A percentile compares a stretch with the other conserved stretches of the same genome.
Conservation (phyloP, 2,329 filamentous ascomycete species). For the Apiospora marii region DNA sequence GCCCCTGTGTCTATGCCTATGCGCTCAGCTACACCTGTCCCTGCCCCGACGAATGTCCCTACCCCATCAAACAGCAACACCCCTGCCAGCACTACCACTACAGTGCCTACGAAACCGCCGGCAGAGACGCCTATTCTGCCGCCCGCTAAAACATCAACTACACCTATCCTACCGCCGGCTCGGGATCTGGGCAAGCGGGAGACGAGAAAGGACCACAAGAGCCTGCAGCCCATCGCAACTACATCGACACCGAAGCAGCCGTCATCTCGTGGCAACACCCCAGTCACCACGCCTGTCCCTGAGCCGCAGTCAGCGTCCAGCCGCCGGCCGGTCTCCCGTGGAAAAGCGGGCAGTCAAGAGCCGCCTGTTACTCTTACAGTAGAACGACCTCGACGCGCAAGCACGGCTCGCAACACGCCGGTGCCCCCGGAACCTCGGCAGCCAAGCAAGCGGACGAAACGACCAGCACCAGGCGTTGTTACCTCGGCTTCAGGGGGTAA, state of each 20-base stretch:
- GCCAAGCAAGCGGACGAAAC: conserved; percentile 67
- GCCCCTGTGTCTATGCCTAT: conserved; percentile 32
- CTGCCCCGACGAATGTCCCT: conserved; percentile 44
- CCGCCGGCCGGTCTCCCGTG: conserved; percentile 60
- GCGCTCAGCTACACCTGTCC: conserved; percentile 48
- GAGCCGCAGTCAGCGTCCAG: conserved; percentile 44
- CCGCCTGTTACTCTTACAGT: conserved; percentile 56
- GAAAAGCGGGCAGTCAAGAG: conserved; percentile 61
- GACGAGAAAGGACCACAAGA: conserved; percentile 55
- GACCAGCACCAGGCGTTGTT: conserved; percentile 76
- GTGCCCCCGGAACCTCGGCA: conserved; percentile 53
- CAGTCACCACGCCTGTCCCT: conserved; percentile 45
- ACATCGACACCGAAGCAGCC: conserved; percentile 37
- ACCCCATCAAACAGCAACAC: conserved; percentile 47
- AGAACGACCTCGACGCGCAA: conserved; percentile 63
- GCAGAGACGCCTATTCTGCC: conserved; percentile 53
- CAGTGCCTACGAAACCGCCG: conserved; percentile 44
- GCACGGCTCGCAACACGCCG: conserved; percentile 65
- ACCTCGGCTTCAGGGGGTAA: conserved; percentile 68
- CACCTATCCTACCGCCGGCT: conserved; percentile 47
- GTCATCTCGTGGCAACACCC: conserved; percentile 40
- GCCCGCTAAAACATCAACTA: conserved; percentile 44
- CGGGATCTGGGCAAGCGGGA: conserved; percentile 51
- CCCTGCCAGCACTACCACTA: conserved; percentile 45
- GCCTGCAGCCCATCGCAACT: conserved; percentile 39